Evolutionary conservation across 305 asterid species (phyloP).

Genomic region (Caryopteris hybrid): DNA sequence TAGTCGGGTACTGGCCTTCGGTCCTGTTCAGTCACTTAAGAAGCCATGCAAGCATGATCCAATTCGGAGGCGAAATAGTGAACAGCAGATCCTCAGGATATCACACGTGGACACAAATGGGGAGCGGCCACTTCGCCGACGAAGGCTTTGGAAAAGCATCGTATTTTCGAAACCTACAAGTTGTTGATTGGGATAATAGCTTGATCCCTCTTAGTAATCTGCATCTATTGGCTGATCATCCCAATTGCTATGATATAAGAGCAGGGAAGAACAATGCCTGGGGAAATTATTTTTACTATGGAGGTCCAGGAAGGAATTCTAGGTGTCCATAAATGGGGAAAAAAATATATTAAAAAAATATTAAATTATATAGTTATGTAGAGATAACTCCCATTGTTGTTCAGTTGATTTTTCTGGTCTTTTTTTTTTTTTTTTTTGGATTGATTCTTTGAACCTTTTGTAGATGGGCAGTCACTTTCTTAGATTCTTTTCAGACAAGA

Average conservation of each 20-base stretch:
- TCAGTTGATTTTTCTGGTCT: background rate
- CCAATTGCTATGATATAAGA: constrained; percentile 72
- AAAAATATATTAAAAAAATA: background rate
- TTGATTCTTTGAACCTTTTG: constrained; percentile 21
- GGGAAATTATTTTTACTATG: constrained; percentile 92
- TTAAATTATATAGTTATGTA: constrained; percentile 23
- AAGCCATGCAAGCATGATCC: constrained; percentile 85
- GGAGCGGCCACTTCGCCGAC: constrained; percentile 88
- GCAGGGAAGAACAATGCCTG: constrained; percentile 87
- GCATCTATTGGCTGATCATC: constrained; percentile 89
- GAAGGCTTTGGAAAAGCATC: constrained; percentile 89
- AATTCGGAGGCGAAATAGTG: constrained; percentile 91
- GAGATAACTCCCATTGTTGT: constrained; percentile 20
- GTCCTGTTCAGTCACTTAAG: constrained; percentile 66
- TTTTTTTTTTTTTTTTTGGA: background rate
- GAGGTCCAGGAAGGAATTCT: constrained; percentile 88
- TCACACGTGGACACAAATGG: constrained; percentile 93
- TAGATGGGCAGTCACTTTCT: constrained; percentile 20
- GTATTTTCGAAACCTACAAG: constrained; percentile 78
- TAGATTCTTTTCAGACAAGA: constrained; percentile 22
- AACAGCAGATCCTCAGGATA: constrained; percentile 66
- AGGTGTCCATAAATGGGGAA: constrained; percentile 46
- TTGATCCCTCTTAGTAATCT: constrained; percentile 68
- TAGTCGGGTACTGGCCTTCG: constrained; percentile 92
- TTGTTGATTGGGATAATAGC: constrained; percentile 90